Evolutionary conservation across 306 rosid genomes (phyloP).

Genomic region (Dryas drummondii): DNA sequence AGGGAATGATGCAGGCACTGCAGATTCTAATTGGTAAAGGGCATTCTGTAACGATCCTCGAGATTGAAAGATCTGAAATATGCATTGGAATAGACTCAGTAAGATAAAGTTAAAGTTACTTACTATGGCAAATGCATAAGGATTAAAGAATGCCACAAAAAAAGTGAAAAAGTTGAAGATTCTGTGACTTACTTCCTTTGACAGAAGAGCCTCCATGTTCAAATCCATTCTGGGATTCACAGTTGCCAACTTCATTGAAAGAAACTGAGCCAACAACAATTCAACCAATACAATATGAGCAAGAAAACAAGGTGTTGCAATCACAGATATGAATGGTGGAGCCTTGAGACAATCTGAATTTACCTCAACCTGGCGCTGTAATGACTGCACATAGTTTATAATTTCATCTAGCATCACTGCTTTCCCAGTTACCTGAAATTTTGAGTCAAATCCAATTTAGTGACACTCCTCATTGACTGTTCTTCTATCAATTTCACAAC

Average conservation of each 20-base stretch:
- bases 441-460: slow-evolving; percentile 5
- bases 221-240: slow-evolving; percentile 55
- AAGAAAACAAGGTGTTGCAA: background rate
- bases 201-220: slow-evolving; percentile 47
- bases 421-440: slow-evolving; percentile 80
- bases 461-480: background rate
- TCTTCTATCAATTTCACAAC: background rate
- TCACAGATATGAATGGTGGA: background rate
- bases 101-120: background rate
- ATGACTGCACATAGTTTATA: slow-evolving; percentile 83
- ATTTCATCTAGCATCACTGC: slow-evolving; percentile 96
- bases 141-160: background rate
- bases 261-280: slow-evolving; percentile 43
- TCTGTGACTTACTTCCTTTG: slow-evolving; percentile 46
- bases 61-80: slow-evolving; percentile 47
- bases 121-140: slow-evolving; percentile 1
- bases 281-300: slow-evolving; percentile 9
- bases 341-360: slow-evolving; percentile 10
- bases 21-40: slow-evolving; percentile 38
- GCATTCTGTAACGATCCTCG: slow-evolving; percentile 38
- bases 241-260: slow-evolving; percentile 61
- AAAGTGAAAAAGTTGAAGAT: background rate
- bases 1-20: slow-evolving; percentile 32
- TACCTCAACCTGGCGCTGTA: slow-evolving; percentile 68
- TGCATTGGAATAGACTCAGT: background rate